phyloP scores from a whole-genome alignment of 139 green algal genomes.

The Diplosphaera chodatii region DNA sequence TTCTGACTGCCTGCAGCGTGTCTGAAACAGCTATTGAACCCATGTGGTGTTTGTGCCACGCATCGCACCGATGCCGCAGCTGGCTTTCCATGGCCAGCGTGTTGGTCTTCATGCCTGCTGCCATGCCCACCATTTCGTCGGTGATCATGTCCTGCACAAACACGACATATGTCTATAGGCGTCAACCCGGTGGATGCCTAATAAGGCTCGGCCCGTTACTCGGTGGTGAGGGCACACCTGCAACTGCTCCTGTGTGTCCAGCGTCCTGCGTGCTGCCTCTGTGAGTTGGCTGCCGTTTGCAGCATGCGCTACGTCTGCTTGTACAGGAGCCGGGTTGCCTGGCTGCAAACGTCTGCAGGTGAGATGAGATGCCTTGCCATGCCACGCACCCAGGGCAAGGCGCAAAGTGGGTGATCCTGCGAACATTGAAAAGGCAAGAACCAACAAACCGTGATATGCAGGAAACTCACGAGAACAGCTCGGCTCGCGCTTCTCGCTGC shows the following conservation, averaged over 20 bases:
- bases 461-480: background rate
- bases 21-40: too few species aligned
- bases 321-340: background rate
- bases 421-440: too few species aligned
- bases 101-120: constrained; percentile 33
- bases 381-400: too few species aligned
- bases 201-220: too few species aligned
- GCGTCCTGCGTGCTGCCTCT: background rate
- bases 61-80: constrained; percentile 18
- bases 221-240: background rate
- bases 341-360: background rate
- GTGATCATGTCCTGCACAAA: constrained; percentile 39
- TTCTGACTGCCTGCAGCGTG: too few species aligned
- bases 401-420: too few species aligned
- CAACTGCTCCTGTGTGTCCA: background rate
- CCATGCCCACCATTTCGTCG: constrained; percentile 43
- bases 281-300: background rate
- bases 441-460: too few species aligned
- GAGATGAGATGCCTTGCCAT: background rate
- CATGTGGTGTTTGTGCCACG: too few species aligned
- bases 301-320: background rate
- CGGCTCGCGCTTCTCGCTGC: background rate
- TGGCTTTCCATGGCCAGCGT: constrained; percentile 30
- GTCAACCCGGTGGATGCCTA: too few species aligned
- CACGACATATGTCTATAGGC: too few species aligned